Conservation (phyloP, 176 grass and related monocot genomes). For the Poa pratensis region DNA sequence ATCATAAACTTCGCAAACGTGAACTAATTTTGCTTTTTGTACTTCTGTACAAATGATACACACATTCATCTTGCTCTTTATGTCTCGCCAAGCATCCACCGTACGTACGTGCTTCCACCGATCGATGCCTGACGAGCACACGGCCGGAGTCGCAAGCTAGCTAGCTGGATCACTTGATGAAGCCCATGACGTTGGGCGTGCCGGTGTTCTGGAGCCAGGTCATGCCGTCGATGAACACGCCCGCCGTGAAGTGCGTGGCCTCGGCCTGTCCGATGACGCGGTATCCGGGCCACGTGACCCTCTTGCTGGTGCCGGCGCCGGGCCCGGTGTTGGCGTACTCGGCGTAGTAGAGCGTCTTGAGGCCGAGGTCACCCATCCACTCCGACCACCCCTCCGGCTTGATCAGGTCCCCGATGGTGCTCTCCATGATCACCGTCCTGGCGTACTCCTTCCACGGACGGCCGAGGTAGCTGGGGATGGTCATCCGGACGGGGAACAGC, state of each 20-base stretch:
- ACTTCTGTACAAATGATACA: conserved; percentile 15
- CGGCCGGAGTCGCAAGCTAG: background rate
- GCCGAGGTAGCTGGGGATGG: conserved; percentile 74
- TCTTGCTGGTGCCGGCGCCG: conserved; percentile 65
- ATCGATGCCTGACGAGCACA: background rate
- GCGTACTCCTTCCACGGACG: conserved; percentile 80
- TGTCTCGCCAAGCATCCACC: background rate
- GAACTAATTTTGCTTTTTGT: background rate
- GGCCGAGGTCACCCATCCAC: conserved; percentile 59
- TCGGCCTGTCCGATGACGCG: conserved; percentile 70
- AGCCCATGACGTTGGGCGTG: conserved; percentile 61
- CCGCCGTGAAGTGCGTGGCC: conserved; percentile 64
- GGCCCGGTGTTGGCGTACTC: conserved; percentile 85
- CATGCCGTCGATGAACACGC: conserved; percentile 55
- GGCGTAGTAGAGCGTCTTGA: conserved; percentile 84
- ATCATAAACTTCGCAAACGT: background rate
- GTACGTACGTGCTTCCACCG: background rate
- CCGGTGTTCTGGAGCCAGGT: conserved; percentile 62
- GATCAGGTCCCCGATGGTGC: conserved; percentile 72
- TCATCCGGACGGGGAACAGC: conserved; percentile 54
- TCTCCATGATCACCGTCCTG: conserved; percentile 81
- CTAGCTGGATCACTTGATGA: conserved; percentile 49
- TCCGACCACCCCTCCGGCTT: conserved; percentile 67
- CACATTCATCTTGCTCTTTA: background rate
- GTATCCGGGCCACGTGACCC: conserved; percentile 67